Evolutionary conservation across 2,329 filamentous ascomycete genomes (phyloP), one percentile per base, ranked within the genome.

Genomic region (Arachnomyces sp.): DNA sequence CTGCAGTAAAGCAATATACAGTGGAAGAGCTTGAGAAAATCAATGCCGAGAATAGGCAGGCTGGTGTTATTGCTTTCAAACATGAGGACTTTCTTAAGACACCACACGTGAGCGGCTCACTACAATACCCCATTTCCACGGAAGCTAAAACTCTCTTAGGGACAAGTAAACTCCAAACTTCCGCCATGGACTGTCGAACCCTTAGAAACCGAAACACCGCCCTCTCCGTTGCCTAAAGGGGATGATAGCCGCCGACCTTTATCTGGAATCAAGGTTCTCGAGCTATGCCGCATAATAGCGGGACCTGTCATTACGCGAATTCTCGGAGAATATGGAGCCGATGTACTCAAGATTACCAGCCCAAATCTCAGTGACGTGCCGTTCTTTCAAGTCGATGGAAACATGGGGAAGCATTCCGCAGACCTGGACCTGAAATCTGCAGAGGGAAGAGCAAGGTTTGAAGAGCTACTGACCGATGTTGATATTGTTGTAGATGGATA

Each of bases 251-350:
- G 31, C 13, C 34, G 39, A 9, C 43, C 43, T 25, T 25, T 25
- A 25, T 25, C 20, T 5, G 82, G 82, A 0, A 70, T 87, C 56
- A 82, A 81, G 48, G 82, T 88, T 4, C 70, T 88, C 4, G 84
- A 89, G 54, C 64, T 88, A 20, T 84, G 81, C 54, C 77, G 82
- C 31, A 79, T 87, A 52, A 85, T 88, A 47, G 83, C 83, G 3
- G 82, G 82, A 0, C 82, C 82, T n/a, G 76, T 79, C 3, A 79
- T 87, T 48, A 77, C 77, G 2, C 75, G 81, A 20, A 79, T 79
- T 2, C 70, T 88, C 0, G 81, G 79, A n/a, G 82, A 84, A 46
- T 81, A 86, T 54, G 84, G 84, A 2, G 83, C 83, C 6, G 74
- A 81, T 39, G 82, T 88, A 1, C 70, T 88, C 48, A 83, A 85